Conservation (phyloP, 345 rosid species). For the Theobroma cacao region DNA sequence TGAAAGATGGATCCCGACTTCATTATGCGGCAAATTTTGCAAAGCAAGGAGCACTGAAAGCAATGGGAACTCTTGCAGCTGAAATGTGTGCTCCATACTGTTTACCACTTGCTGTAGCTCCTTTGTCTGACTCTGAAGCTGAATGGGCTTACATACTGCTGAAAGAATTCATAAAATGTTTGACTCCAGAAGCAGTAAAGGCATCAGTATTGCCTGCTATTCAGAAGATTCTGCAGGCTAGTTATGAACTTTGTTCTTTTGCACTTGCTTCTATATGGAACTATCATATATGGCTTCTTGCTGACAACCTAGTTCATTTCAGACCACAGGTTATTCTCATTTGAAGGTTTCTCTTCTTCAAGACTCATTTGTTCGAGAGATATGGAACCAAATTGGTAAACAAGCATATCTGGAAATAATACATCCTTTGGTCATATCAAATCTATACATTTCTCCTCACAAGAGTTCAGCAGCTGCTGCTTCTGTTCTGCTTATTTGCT, state of each 20-base stretch:
- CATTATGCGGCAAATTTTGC: conserved; percentile 79
- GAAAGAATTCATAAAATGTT: conserved; percentile 70
- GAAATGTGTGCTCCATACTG: conserved; percentile 79
- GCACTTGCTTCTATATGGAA: conserved; percentile 13
- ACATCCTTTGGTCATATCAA: conserved; percentile 79
- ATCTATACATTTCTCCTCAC: conserved; percentile 67
- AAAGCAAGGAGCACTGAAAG: conserved; percentile 79
- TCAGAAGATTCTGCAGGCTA: conserved; percentile 89
- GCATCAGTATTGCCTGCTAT: conserved; percentile 66
- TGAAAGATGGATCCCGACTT: conserved; percentile 64
- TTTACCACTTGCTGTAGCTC: conserved; percentile 60
- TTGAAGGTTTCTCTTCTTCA: conserved; percentile 90
- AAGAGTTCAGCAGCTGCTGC: conserved; percentile 87
- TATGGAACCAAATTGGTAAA: conserved; percentile 80
- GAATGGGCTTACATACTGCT: conserved; percentile 77
- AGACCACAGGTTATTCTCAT: conserved; percentile 90
- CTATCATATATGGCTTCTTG: conserved; percentile 18
- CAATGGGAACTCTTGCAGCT: conserved; percentile 81
- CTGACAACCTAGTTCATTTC: conserved; percentile 36
- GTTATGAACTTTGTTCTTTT: conserved; percentile 31
- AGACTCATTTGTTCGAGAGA: conserved; percentile 83
- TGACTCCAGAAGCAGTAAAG: conserved; percentile 67
- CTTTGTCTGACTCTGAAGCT: conserved; percentile 64
- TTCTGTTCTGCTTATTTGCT: conserved; percentile 82
- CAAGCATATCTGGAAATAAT: conserved; percentile 68